These are phyloP conservation scores for Silene latifolia DNA, from an alignment of 148 eudicot genomes.

Conservation along the genomic window DNA sequence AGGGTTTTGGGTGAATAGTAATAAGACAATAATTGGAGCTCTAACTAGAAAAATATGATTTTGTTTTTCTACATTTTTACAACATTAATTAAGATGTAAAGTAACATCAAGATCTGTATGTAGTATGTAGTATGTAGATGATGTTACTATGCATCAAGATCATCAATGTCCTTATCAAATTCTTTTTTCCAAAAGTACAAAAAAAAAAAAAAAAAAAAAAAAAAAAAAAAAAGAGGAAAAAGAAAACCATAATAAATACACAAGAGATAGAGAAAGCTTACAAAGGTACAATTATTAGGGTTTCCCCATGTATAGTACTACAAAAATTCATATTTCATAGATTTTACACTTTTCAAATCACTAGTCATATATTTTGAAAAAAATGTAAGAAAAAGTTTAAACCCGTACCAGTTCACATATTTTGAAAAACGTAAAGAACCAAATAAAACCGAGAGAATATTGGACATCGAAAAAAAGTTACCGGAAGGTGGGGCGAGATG, in stretches of 20 bases:
- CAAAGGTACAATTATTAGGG: slow-evolving; percentile 35
- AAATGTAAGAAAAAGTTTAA: not conserved
- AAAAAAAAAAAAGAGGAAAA: not conserved
- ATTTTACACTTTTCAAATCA: no score
- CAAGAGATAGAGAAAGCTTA: slow-evolving; percentile 5
- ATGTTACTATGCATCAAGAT: not conserved
- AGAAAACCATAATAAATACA: not conserved
- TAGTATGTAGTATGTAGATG: no score
- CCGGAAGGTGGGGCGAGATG: slow-evolving; percentile 12
- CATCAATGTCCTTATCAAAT: slow-evolving; percentile 9
- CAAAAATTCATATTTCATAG: no score
- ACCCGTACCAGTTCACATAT: no score
- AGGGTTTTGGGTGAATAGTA: slow-evolving; percentile 27
- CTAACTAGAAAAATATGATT: not conserved
- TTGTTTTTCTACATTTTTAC: not conserved
- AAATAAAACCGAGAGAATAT: not conserved
- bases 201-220: no score
- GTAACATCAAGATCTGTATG: slow-evolving; percentile 24
- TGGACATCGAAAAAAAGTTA: not conserved
- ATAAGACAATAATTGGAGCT: slow-evolving; percentile 2
- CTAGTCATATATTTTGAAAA: not conserved
- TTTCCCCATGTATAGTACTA: slow-evolving; percentile 24
- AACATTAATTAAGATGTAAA: not conserved
- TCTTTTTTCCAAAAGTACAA: not conserved
- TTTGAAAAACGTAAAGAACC: not conserved